phyloP scores from a whole-genome alignment of 495 filamentous ascomycete genomes.

The Saxophila tyrrhenica region DNA sequence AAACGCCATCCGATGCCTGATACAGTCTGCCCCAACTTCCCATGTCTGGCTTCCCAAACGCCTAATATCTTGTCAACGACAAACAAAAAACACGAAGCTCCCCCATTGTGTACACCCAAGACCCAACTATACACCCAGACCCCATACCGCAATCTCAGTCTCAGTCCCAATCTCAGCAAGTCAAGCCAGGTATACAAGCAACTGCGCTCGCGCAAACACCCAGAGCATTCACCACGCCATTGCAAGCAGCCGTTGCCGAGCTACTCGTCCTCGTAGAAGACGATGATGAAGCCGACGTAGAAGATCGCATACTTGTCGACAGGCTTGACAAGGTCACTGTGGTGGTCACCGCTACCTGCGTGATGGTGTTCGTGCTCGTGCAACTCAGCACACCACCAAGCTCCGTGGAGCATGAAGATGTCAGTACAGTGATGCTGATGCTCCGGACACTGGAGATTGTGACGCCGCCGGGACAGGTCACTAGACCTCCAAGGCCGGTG shows the following conservation, averaged over 20 bases:
- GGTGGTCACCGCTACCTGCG: not conserved
- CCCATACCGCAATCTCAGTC: too few species aligned
- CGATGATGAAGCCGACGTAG: not conserved
- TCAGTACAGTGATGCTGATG: not conserved
- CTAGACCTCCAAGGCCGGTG: not conserved
- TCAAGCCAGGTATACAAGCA: not conserved
- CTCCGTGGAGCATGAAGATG: not conserved
- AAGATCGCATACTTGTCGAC: not conserved
- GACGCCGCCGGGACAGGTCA: constrained; percentile 2
- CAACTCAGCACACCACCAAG: not conserved
- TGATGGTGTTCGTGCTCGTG: not conserved
- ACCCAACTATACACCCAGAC: not conserved
- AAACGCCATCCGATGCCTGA: too few species aligned
- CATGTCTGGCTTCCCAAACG: too few species aligned
- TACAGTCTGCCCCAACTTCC: too few species aligned
- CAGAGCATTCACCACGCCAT: not conserved
- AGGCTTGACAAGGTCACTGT: not conserved
- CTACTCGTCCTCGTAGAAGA: not conserved
- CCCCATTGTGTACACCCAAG: not conserved
- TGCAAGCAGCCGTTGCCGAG: not conserved
- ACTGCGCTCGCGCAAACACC: not conserved
- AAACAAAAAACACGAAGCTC: too few species aligned
- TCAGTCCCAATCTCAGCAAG: not conserved
- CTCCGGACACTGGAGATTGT: not conserved
- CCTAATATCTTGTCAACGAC: too few species aligned